These are phyloP conservation scores for Saturnispora zaruensis DNA, from an alignment of 805 yeast genomes.

Conservation along the genomic window DNA sequence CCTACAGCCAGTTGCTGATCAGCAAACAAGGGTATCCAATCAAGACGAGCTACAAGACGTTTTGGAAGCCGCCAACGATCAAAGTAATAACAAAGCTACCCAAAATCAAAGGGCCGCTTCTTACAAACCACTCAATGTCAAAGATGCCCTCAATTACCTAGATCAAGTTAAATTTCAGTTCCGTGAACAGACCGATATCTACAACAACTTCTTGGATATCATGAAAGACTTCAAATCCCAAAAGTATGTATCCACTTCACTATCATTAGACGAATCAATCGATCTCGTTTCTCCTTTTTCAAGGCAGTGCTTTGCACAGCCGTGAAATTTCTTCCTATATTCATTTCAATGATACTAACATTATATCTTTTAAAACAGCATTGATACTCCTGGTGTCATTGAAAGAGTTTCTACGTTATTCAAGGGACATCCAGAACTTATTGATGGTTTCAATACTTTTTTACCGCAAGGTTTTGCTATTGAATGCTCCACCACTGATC, in stretches of 20 bases:
- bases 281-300: background rate
- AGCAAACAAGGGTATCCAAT: background rate
- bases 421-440: conserved; percentile 85
- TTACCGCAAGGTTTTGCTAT: conserved; percentile 94
- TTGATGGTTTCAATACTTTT: conserved; percentile 96
- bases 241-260: conserved; percentile 37
- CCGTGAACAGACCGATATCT: conserved; percentile 86
- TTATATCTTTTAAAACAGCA: conserved; percentile 29
- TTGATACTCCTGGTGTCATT: conserved; percentile 97
- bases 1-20: background rate
- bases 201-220: conserved; percentile 90
- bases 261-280: background rate
- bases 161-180: conserved; percentile 95
- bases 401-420: conserved; percentile 88
- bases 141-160: conserved; percentile 89
- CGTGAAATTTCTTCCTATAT: background rate
- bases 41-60: background rate
- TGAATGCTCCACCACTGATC: conserved; percentile 89
- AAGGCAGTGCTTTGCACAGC: conserved; percentile 7
- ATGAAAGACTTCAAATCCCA: conserved; percentile 99
- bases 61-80: conserved; percentile 10
- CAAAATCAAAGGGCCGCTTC: conserved; percentile 24
- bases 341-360: conserved; percentile 20
- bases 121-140: conserved; percentile 83
- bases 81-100: conserved; percentile 4